Evolutionary conservation across 2,329 filamentous ascomycete genomes (phyloP), one percentile per base, ranked within the genome.

Genomic region (Phialophora expanda): DNA sequence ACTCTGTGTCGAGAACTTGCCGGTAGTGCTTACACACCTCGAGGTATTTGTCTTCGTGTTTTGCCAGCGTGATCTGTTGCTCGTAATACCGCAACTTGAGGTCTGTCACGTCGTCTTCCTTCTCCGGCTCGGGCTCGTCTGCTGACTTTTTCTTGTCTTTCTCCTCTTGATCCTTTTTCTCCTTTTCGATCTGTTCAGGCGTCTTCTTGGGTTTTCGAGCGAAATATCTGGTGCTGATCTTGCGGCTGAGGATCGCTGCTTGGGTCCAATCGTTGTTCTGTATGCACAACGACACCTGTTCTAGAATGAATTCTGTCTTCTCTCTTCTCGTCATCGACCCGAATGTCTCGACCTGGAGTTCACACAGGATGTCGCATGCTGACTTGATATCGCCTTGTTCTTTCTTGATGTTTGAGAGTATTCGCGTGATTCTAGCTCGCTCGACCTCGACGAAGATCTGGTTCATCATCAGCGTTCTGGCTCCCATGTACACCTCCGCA

Each of bases 401-500:
- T 81, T 96, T 97, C 85, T 98, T 98, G 84, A 99, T 98, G 79
- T 97, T 88, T 59, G 95, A 98, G 12, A 99, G 85, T 71, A 97
- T 96, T 77, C 90, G 92, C 74, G 95, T 99, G 66, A 99, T 90
- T 72, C 95, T 91, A 70, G 95, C 95, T 72, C 95, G 89, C 85
- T 99, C 95, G 61, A 99, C 95, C 83, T 99, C 95, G 74, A 99
- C 94, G 75, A 99, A 99, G 78, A 99, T 99, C 90, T 89, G 71
- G 44, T 20, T 17, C 51, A n/a, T 44, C 5, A 7, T 59, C 56
- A 51, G 56, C 50, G n/a, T n/a, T 28, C 5, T 8, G 30, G 54
- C 26, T 46, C 26, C 41, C 17, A 50, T 7, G 11, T n/a, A 53
- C 5, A 44, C 22, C 22, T 38, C 50, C 12, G 14, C 50, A 34